Percentiles rank a stretch among this genome's conserved stretches.
Evolutionary conservation across 2,329 filamentous ascomycete species (phyloP).

Genomic region (Hymenoscyphus salicellus): DNA sequence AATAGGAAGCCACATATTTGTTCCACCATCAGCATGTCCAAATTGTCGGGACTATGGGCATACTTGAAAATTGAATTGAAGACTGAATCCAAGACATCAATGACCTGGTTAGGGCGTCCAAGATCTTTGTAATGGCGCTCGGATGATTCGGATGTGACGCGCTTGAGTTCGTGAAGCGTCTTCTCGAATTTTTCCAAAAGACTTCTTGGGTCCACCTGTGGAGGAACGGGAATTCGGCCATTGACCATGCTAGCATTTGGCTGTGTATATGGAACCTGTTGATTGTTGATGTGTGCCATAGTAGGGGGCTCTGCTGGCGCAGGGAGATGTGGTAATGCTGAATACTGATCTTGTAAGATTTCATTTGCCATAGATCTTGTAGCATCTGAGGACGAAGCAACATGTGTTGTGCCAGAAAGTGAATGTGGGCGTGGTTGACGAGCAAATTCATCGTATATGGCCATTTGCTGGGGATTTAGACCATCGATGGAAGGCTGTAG

Average conservation of each 20-base stretch:
- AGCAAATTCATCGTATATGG: conserved; percentile 95
- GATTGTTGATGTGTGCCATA: conserved; percentile 47
- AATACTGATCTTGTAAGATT: conserved; percentile 61
- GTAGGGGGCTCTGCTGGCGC: conserved; percentile 59
- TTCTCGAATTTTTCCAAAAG: conserved; percentile 57
- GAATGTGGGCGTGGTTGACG: conserved; percentile 70
- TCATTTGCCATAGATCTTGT: conserved; percentile 62
- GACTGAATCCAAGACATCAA: conserved; percentile 62
- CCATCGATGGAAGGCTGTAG: conserved; percentile 69
- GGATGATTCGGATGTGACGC: conserved; percentile 49
- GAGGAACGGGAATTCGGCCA: conserved; percentile 46
- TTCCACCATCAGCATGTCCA: conserved; percentile 57
- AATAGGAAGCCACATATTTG: conserved; percentile 58
- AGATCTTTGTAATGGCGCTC: conserved; percentile 61
- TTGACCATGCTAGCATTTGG: conserved; percentile 49
- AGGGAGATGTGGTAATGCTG: conserved; percentile 54
- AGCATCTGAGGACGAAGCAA: conserved; percentile 57
- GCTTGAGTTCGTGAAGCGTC: conserved; percentile 55
- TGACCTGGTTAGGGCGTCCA: conserved; percentile 48
- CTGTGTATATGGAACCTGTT: conserved; percentile 55
- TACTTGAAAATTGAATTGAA: conserved; percentile 62
- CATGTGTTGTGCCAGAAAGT: conserved; percentile 54
- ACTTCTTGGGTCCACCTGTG: conserved; percentile 47
- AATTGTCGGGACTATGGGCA: conserved; percentile 59
- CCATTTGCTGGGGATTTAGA: conserved; percentile 86